phyloP scores from a whole-genome alignment of 805 yeast species.

The Kluyveromyces siamensis region DNA sequence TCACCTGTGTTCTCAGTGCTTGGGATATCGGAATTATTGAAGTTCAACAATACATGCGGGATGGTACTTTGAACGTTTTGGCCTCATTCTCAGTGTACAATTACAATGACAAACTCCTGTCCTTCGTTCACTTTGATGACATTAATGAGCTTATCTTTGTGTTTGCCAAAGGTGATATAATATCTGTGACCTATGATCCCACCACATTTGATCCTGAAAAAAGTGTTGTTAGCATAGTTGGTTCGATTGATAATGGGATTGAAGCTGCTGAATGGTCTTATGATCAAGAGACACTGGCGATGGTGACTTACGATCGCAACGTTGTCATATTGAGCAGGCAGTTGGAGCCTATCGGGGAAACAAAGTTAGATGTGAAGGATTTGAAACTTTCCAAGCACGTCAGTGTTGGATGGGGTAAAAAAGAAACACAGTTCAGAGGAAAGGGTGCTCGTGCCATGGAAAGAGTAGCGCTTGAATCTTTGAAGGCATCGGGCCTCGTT shows the following conservation, averaged over 20 bases:
- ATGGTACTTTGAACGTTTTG: constrained; percentile 47
- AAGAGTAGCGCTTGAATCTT: constrained; percentile 44
- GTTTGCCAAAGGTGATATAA: constrained; percentile 67
- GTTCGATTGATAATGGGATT: constrained; percentile 72
- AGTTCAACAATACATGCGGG: constrained; percentile 66
- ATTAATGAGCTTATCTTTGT: constrained; percentile 56
- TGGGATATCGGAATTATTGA: constrained; percentile 50
- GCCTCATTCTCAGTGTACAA: constrained; percentile 50
- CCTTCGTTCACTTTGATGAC: constrained; percentile 65
- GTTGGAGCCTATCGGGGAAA: constrained; percentile 74
- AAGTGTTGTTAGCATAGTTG: constrained; percentile 63
- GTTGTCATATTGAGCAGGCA: constrained; percentile 60
- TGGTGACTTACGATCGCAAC: constrained; percentile 55
- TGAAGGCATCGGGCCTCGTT: constrained; percentile 51
- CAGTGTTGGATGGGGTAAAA: constrained; percentile 97
- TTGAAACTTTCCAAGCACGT: constrained; percentile 69
- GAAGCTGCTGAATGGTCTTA: constrained; percentile 76
- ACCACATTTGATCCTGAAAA: constrained; percentile 36
- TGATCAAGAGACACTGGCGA: constrained; percentile 76
- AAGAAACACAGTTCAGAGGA: constrained; percentile 94
- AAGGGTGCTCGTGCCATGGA: constrained; percentile 78
- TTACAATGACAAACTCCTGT: constrained; percentile 35
- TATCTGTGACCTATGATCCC: constrained; percentile 53
- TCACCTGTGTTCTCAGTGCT: constrained; percentile 55
- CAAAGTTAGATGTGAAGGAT: constrained; percentile 49